Evolutionary conservation across 129 eudicot genomes (phyloP), one percentile per base, ranked within the genome.

Genomic region (Helichrysum umbraculigerum): DNA sequence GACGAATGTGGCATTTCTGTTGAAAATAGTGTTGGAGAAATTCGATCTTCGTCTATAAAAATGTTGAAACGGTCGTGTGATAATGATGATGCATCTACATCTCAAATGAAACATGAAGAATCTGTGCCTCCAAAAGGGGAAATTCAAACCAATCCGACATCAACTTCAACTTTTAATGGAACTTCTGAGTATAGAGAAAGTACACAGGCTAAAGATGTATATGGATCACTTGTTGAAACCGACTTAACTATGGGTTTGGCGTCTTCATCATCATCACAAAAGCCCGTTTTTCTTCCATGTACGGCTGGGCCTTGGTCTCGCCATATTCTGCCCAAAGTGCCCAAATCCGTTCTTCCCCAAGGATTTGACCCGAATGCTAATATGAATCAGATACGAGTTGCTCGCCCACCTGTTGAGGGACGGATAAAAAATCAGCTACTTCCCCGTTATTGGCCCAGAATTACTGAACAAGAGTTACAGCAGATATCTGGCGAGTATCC

Each of bases 401-500:
- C 97, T 17, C 82, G 99, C 44, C 99, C 94, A 11, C 99, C 99
- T 59, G 89, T 86, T 68, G 99, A 95, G 79, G 99, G 99, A 41
- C 85, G 97, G 47, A 85, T 92, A 16, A 90, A 90, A 76, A 92
- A 85, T 73, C 99, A 95, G 82, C 44, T 95, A 76, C 97, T 95
- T 85, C 99, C 99, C 62, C 96, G 99, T 77, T 95, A 95, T 75
- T 95, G 99, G 99, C 99, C 99, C 34, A 85, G 97, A 77, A 91
- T 95, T 73, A 95, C 97, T 2, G 99, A 95, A 75, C 96, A 91
- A 85, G 99, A 95, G 76, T 81, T 95, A 88, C 97, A 89, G 86
- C 96, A 89, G 81, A 95, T 95, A 75, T 89, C 99, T 81, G 99
- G 96, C 85, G 99, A 95, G 99, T 95, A 95, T 95, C 99, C 99